These are phyloP conservation scores for Talaromyces nanjingensis DNA, from an alignment of 495 filamentous ascomycete species.

Conservation along the genomic window DNA sequence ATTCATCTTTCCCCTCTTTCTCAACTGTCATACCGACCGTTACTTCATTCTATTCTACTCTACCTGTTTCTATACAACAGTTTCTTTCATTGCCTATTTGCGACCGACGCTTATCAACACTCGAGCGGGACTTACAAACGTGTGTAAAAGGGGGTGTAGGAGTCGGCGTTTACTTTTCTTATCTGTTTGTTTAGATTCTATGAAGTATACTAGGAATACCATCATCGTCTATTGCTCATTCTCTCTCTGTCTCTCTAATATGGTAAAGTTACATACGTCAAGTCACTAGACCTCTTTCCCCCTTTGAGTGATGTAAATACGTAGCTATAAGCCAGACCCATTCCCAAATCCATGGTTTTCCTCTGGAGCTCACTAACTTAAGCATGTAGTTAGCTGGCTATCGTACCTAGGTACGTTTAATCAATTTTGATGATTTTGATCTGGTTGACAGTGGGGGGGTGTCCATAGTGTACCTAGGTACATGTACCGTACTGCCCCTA, in stretches of 20 bases:
- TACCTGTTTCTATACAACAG: not conserved
- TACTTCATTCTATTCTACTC: not conserved
- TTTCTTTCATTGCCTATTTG: not conserved
- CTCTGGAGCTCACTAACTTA: not conserved
- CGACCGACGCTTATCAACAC: not conserved
- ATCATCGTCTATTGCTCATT: not conserved
- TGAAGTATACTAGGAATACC: not conserved
- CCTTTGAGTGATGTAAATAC: too few relatives aligned
- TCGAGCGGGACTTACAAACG: not conserved
- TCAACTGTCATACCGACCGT: not conserved
- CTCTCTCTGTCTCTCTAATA: too few relatives aligned
- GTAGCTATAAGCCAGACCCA: too few relatives aligned
- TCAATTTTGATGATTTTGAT: too few relatives aligned
- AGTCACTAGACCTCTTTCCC: not conserved
- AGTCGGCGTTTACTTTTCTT: not conserved
- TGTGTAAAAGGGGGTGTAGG: too few relatives aligned
- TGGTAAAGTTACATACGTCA: not conserved
- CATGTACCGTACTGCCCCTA: too few relatives aligned
- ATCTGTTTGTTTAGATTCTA: not conserved
- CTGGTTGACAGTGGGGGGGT: not conserved
- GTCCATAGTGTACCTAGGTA: not conserved
- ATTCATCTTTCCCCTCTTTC: not conserved
- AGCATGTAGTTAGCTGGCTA: not conserved
- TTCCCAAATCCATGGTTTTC: not conserved
- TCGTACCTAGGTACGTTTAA: not conserved